A percentile compares a stretch with the other conserved stretches of the same genome.
Evolutionary conservation across 306 rosid species (phyloP).

Genomic region (Oemleria cerasiformis): DNA sequence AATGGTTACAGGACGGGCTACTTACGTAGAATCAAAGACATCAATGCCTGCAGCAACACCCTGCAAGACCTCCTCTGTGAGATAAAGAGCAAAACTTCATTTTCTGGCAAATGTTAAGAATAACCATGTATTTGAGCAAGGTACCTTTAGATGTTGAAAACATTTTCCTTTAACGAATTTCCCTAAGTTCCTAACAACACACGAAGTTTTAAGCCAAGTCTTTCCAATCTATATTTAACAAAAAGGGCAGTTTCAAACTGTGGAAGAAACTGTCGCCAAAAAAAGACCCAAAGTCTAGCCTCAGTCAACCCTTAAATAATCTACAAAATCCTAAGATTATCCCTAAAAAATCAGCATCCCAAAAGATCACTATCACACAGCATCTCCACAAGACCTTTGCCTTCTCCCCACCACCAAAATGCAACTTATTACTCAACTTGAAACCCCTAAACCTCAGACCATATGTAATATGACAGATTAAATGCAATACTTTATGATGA

Average conservation of each 20-base stretch:
- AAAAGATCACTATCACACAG: background rate
- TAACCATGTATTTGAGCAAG: constrained; percentile 15
- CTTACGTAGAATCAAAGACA: constrained; percentile 85
- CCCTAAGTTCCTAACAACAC: background rate
- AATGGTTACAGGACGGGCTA: constrained; percentile 25
- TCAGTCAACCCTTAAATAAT: background rate
- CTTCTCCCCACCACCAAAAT: background rate
- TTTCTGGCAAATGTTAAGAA: constrained; percentile 14
- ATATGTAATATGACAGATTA: background rate
- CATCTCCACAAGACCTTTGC: background rate
- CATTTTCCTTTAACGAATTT: constrained; percentile 6
- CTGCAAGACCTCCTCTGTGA: constrained; percentile 93
- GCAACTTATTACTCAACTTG: background rate
- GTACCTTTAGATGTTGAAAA: constrained; percentile 15
- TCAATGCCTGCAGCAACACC: constrained; percentile 85
- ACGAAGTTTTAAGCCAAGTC: background rate
- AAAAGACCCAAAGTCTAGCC: background rate
- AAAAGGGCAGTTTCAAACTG: background rate
- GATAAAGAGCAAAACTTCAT: constrained; percentile 26
- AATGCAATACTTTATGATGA: background rate
- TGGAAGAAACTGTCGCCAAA: background rate
- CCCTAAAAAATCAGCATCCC: background rate
- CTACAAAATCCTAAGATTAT: background rate
- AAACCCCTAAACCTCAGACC: background rate
- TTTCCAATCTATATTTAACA: background rate